phyloP scores from a whole-genome alignment of 1,284 basidiomycete species.

The Pseudozyma thailandica region DNA sequence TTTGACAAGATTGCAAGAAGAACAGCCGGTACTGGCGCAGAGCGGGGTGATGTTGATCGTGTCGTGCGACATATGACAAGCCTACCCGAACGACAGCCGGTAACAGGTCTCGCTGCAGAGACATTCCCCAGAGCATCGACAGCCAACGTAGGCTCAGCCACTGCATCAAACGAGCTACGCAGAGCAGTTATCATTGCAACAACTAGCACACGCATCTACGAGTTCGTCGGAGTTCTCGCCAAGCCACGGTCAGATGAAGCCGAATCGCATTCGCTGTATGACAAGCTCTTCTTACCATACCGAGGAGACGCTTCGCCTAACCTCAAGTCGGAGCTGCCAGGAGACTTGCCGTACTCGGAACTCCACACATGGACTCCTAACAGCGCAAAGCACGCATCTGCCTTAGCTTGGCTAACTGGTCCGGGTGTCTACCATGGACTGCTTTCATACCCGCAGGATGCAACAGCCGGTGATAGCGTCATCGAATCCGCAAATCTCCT shows the following conservation, averaged over 20 bases:
- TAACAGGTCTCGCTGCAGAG: slow-evolving; percentile 56
- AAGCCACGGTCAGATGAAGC: slow-evolving; percentile 75
- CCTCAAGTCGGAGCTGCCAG: slow-evolving; percentile 64
- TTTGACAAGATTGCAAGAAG: slow-evolving; percentile 65
- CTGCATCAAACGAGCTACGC: slow-evolving; percentile 15
- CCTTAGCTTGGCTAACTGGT: slow-evolving; percentile 51
- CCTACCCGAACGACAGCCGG: slow-evolving; percentile 58
- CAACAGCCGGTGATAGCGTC: slow-evolving; percentile 74
- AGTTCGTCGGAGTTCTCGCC: slow-evolving; percentile 77
- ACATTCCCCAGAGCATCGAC: slow-evolving; percentile 26
- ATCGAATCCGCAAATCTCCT: slow-evolving; percentile 76
- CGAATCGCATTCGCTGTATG: slow-evolving; percentile 67
- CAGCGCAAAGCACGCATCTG: slow-evolving; percentile 8
- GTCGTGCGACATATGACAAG: slow-evolving; percentile 53
- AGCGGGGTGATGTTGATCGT: slow-evolving; percentile 53
- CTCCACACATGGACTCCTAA: slow-evolving; percentile 65
- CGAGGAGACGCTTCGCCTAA: slow-evolving; percentile 52
- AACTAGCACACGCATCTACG: slow-evolving; percentile 88
- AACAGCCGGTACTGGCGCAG: slow-evolving; percentile 52
- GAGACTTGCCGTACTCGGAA: slow-evolving; percentile 69
- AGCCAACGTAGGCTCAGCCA: not conserved
- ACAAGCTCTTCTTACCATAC: slow-evolving; percentile 63
- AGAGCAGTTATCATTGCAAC: slow-evolving; percentile 76
- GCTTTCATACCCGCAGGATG: slow-evolving; percentile 66
- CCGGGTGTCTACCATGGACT: slow-evolving; percentile 62